Evolutionary conservation across 305 asterid genomes (phyloP).

Genomic region (Fraxinus dipetala): DNA sequence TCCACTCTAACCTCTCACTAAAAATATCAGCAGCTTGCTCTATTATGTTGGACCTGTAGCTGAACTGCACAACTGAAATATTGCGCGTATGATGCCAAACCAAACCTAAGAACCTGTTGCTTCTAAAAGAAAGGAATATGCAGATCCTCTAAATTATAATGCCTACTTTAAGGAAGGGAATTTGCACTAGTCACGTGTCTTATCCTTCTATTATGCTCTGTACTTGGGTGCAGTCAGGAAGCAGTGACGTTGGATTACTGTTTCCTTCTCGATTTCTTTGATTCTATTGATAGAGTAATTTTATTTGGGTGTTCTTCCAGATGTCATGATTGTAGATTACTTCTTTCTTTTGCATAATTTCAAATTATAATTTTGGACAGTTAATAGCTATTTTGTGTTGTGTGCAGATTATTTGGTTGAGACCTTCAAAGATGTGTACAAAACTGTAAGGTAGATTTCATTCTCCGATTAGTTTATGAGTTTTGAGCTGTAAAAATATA

Average conservation of each 20-base stretch:
- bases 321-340: slow-evolving; percentile 12
- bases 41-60: background rate
- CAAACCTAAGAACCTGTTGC: background rate
- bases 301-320: background rate
- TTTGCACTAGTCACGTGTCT: background rate
- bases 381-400: slow-evolving; percentile 23
- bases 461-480: slow-evolving; percentile 9
- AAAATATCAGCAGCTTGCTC: background rate
- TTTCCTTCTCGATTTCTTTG: slow-evolving; percentile 7
- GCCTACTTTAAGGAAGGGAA: slow-evolving; percentile 2
- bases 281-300: slow-evolving; percentile 16
- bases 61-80: background rate
- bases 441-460: slow-evolving; percentile 62
- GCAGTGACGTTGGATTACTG: background rate
- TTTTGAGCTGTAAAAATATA: slow-evolving; percentile 1
- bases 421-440: slow-evolving; percentile 61
- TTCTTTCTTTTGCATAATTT: slow-evolving; percentile 10
- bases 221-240: background rate
- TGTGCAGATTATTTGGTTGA: slow-evolving; percentile 77
- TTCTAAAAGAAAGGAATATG: background rate
- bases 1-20: background rate
- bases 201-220: slow-evolving; percentile 8
- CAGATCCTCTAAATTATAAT: background rate
- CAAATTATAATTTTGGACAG: background rate
- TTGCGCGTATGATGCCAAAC: background rate